These are phyloP conservation scores for Raffaelea deltoideospora DNA, from an alignment of 2,329 filamentous ascomycete species.

Conservation along the genomic window DNA sequence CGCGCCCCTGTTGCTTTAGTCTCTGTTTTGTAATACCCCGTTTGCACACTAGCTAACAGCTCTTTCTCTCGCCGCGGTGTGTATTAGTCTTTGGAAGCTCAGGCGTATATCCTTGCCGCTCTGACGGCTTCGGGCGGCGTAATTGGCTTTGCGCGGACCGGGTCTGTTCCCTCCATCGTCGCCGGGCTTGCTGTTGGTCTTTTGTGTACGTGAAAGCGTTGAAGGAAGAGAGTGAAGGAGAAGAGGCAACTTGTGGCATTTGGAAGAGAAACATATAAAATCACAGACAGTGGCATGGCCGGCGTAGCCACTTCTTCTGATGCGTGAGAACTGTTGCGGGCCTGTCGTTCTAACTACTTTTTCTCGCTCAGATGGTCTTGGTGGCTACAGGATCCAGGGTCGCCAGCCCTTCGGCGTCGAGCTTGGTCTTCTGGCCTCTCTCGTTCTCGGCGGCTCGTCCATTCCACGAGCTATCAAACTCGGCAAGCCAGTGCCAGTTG, in stretches of 20 bases:
- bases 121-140: conserved; percentile 79
- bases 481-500: conserved; percentile 69
- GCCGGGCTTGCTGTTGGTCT: conserved; percentile 73
- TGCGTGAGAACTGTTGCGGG: too few relatives aligned
- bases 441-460: conserved; percentile 70
- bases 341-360: neutral
- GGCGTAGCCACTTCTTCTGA: too few relatives aligned
- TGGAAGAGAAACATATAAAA: too few relatives aligned
- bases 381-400: conserved; percentile 65
- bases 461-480: conserved; percentile 76
- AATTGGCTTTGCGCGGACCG: conserved; percentile 70
- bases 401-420: conserved; percentile 71
- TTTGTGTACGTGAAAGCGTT: conserved; percentile 34
- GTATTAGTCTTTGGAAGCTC: conserved; percentile 20
- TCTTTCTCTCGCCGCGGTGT: neutral
- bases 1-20: too few relatives aligned
- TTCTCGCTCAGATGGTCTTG: conserved; percentile 48
- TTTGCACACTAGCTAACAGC: neutral
- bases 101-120: conserved; percentile 64
- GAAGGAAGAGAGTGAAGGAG: neutral
- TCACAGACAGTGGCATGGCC: too few relatives aligned
- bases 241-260: neutral
- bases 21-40: too few relatives aligned
- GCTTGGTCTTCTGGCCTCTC: conserved; percentile 71
- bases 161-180: conserved; percentile 72